Evolutionary conservation across 208 protist genomes (phyloP), one percentile per base, ranked within the genome.

Genomic region (Porcisia hertigi): DNA sequence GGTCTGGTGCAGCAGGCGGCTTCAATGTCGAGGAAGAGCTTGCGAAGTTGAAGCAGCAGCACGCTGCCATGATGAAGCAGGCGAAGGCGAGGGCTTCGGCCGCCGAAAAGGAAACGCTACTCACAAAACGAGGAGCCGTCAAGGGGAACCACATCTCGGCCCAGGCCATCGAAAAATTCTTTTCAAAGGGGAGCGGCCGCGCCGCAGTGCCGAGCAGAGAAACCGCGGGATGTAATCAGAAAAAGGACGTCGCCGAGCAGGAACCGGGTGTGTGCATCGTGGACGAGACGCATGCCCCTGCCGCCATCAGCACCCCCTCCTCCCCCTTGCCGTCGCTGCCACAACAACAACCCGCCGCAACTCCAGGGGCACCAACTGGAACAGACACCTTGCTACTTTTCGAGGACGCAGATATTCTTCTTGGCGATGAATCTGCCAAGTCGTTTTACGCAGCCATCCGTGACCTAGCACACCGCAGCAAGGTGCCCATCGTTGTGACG

Each of bases 351-450:
- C 47, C n/a, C 39, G n/a, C 71, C 34, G 30, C 74, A 25, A 20
- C 58, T 2, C 34, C 71, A 11, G 71, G 71, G 16, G 4, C 69
- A n/a, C 8, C 71, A 3, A 62, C 52, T 57, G 63, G 34, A 25
- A 39, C 75, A 71, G 52, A 81, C 64, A 93, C 90, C n/a, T 59
- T 96, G 20, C 78, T 96, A 30, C 83, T 96, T n/a, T 85, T 96
- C 81, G 92, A 96, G 60, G 88, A 93, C 63, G 92, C 88, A 4
- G 92, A 96, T 79, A 81, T 95, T 59, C 84, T 95, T 41, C 88
- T 96, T 8, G 90, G 85, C 1, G 90, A 94, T 66, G 90, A 94
- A 79, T 76, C 83, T 18, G 81, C 84, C 57, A 81, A 85, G 47
- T 71, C 90, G 6, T 91, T 96, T 62, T 96, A 96, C 78, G 83